Conservation (phyloP, 1,139 yeast genomes). For the Hyphopichia buzzinii region DNA sequence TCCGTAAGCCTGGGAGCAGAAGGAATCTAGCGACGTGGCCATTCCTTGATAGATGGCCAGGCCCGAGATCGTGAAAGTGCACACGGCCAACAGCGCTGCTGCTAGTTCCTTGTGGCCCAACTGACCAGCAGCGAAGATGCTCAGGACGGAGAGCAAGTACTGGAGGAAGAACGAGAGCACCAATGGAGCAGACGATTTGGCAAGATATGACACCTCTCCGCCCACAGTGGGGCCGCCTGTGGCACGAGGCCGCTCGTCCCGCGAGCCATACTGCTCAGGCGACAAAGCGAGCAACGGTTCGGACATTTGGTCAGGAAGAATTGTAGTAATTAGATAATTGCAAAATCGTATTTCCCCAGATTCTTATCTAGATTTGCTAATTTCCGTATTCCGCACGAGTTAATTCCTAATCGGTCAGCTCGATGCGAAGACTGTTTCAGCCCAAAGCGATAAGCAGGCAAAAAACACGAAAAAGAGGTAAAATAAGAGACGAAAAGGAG, state of each 20-base stretch:
- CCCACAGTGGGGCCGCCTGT: slow-evolving; percentile 4
- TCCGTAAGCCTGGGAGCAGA: slow-evolving; percentile 54
- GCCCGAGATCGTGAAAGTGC: slow-evolving; percentile 49
- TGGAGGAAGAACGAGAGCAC: slow-evolving; percentile 50
- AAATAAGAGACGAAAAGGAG: too few species aligned
- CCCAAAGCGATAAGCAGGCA: neutral
- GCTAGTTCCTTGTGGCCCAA: slow-evolving; percentile 47
- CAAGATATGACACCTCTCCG: slow-evolving; percentile 29
- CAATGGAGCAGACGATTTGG: slow-evolving; percentile 41
- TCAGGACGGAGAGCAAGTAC: slow-evolving; percentile 46
- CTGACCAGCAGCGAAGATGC: slow-evolving; percentile 49
- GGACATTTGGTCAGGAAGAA: too few species aligned
- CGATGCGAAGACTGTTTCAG: neutral
- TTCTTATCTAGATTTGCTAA: too few species aligned
- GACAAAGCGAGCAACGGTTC: slow-evolving; percentile 31
- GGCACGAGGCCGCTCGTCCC: neutral
- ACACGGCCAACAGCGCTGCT: slow-evolving; percentile 48
- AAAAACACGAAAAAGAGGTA: too few species aligned
- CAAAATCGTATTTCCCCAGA: neutral
- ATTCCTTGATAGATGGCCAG: slow-evolving; percentile 50
- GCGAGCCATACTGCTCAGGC: slow-evolving; percentile 12
- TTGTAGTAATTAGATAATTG: too few species aligned
- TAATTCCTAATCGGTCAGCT: neutral
- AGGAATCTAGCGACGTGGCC: slow-evolving; percentile 54
- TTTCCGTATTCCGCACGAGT: too few species aligned